Base-by-base conservation (phyloP, 2,329 filamentous ascomycete species). In the Fusarium paranaense region DNA sequence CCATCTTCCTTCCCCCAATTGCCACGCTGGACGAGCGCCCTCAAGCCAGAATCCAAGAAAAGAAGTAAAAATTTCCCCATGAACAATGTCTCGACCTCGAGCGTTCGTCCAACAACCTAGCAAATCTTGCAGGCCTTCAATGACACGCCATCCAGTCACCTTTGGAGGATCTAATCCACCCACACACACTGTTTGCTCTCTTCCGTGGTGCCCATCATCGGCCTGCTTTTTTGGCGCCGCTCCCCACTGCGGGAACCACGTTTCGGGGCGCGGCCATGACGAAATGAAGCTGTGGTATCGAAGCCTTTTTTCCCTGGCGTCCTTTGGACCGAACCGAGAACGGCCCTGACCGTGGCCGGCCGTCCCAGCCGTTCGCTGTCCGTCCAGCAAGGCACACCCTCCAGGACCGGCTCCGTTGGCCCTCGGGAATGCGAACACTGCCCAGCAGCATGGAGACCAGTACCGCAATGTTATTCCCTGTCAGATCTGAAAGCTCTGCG, bases 311-410 rank as follows among this genome's bases (percentile, higher is more conserved):
- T 64, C 27, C 58, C 62, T 72, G 67, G 68, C 74, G 72, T 78
- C 77, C 77, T 67, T 78, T 78, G 77, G 77, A 64, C 77, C 77
- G 77, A 78, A 78, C 75, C 77, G 77, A 78, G 65, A 76, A 56
- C 61, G 61, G 64, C 60, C 66, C 66, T 71, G 68, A 60, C 40
- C 62, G 52, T 67, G 22, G 37, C 52, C 67, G 33, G 20, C 60
- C 33, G 38, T 45, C 67, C 65, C 70, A 64, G 30, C 70, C 70
- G 58, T 33, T 42, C 30, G 32, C 56, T 16, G 20, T 50, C 22
- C 20, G 33, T 57, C 47, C 30, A 56, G 32, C n/a, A 52, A 38
- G 59, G n/a, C 63, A 50, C 27, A 22, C 59, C 32, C 61, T 65
- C 54, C 30, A 70, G 38, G 66, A 56, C 66, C 56, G 67, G 54